Base-by-base conservation (phyloP, 1,284 basidiomycete genomes). In the Gymnopus androsaceus region DNA sequence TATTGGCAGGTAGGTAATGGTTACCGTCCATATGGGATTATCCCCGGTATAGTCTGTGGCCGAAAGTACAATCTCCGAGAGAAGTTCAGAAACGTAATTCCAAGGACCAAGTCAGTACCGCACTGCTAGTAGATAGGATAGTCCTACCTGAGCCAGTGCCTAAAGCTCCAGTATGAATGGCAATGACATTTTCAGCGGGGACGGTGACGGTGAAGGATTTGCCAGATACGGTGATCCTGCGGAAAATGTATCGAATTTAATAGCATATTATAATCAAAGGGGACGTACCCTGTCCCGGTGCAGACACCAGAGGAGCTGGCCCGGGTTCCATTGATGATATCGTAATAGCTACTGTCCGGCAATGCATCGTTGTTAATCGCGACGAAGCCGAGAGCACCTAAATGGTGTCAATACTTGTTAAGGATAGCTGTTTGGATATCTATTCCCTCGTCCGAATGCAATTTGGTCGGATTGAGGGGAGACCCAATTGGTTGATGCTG, bases 331-430 rank as follows among this genome's bases (percentile, higher is more conserved):
- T 74, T 76, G 38, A 85, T 72, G 25, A 88, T 82, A 65, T 89
- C 82, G 66, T 86, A 88, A 64, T 88, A 88, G 1, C 70, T 70
- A 1, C 83, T 84, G 33, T 69, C 76, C 1, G 84, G 75, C 3
- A 88, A 69, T 0, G 83, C 80, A 1, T 67, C 77, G 59, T 86
- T 86, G 66, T 88, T 88, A 63, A 88, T 88, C 0, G 78, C 85
- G 1, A 87, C 78, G 61, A 81, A 87, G 1, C 84, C 85, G 33
- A 72, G 63, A 0, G 77, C 67, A 12, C 81, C 83, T 83, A 53
- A 17, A 28, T 27, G 21, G 28, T 15, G 28, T 8, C 28, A 21
- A 25, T 41, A 3, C n/a, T 11, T 1, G 50, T 46, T 14, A 30
- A n/a, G 17, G 37, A 23, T 30, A n/a, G n/a, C n/a, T 17, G 30